phyloP scores from a whole-genome alignment of 164 flowering plant genomes.

The Aristolochia californica region DNA sequence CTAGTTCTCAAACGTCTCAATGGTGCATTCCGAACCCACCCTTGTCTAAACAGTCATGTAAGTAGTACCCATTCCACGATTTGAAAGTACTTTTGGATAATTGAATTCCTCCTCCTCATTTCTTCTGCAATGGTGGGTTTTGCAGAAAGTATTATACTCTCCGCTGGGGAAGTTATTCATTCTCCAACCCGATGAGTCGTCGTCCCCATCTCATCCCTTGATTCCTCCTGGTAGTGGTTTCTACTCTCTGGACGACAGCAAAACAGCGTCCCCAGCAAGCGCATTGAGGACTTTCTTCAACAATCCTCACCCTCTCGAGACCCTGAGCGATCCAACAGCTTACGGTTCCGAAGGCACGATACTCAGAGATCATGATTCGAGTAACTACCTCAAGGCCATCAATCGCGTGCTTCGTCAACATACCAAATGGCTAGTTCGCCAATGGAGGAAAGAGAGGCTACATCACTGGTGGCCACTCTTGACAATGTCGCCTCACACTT shows the following conservation, averaged over 20 bases:
- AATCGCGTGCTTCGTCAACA: conserved; percentile 44
- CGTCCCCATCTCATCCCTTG: conserved; percentile 72
- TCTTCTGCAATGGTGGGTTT: background rate
- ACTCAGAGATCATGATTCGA: conserved; percentile 79
- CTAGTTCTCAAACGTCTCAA: conserved; percentile 60
- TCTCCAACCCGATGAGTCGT: conserved; percentile 73
- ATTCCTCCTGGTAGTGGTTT: conserved; percentile 80
- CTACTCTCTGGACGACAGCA: conserved; percentile 39
- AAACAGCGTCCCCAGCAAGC: conserved; percentile 12
- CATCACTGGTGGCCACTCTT: conserved; percentile 43
- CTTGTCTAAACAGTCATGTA: conserved; percentile 70
- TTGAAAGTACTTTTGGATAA: too few species aligned
- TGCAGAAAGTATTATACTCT: conserved; percentile 64
- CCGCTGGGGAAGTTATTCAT: conserved; percentile 77
- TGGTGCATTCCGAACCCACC: conserved; percentile 54
- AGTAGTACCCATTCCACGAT: conserved; percentile 7
- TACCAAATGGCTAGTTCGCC: conserved; percentile 25
- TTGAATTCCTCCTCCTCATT: background rate
- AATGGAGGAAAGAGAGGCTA: conserved; percentile 25
- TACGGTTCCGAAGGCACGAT: conserved; percentile 88
- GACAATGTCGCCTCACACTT: conserved; percentile 31
- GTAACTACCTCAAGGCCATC: conserved; percentile 73
- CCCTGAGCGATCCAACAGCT: conserved; percentile 76
- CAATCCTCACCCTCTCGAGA: conserved; percentile 79
- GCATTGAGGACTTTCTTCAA: conserved; percentile 62